Conservation (phyloP, 352 stramenopile species). For the Chrysophaeum taylorii region DNA sequence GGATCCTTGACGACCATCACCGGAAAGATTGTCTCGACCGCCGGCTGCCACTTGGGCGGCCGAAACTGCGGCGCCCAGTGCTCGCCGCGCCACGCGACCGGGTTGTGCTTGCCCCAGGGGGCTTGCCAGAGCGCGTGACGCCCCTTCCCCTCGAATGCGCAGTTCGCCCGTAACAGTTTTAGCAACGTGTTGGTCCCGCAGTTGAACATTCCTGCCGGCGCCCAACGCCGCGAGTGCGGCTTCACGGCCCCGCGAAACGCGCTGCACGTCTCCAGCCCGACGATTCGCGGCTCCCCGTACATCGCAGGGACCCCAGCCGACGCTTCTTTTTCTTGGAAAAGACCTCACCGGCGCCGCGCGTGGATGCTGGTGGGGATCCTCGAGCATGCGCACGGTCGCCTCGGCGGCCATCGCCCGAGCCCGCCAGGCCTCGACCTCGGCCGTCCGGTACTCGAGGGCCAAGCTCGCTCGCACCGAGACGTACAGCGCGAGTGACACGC, state of each 20-base stretch:
- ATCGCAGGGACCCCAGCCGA: background rate
- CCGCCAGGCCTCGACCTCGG: background rate
- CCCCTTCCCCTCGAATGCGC: background rate
- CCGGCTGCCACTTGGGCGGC: background rate
- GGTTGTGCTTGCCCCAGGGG: slow-evolving; percentile 14
- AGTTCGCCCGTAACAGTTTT: background rate
- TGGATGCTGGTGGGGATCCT: too few relatives aligned
- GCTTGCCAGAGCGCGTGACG: background rate
- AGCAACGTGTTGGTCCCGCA: background rate
- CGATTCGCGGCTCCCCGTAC: background rate
- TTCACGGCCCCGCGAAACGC: background rate
- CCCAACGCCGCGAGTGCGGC: background rate
- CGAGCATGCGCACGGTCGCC: background rate
- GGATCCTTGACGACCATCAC: slow-evolving; percentile 12
- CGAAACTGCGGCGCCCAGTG: slow-evolving; percentile 14
- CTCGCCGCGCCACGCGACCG: background rate
- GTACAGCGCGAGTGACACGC: too few relatives aligned
- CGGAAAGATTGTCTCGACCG: background rate
- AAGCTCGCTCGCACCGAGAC: background rate
- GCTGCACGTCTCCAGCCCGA: background rate
- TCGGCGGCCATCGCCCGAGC: background rate
- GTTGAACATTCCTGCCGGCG: slow-evolving; percentile 9
- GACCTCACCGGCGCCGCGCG: too few relatives aligned
- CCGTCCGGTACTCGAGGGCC: background rate
- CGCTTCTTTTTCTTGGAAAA: too few relatives aligned